These are phyloP conservation scores for Zygosaccharomyces rouxii DNA, from an alignment of 805 yeast species.

Conservation along the genomic window DNA sequence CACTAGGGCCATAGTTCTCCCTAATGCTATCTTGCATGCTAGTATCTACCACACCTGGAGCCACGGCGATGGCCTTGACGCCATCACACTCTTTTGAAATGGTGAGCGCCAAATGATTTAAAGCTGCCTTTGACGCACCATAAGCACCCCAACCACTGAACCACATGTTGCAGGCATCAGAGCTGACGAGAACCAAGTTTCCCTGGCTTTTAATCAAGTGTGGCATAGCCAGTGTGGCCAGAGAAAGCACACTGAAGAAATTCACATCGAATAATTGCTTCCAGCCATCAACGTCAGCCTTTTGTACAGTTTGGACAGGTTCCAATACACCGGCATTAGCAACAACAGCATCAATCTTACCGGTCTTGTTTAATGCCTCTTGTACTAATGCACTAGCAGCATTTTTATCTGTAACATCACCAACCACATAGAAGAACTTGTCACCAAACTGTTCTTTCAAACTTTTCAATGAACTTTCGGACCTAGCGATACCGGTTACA, in stretches of 20 bases:
- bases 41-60: conserved; percentile 95
- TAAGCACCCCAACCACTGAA: conserved; percentile 74
- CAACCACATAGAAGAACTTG: conserved; percentile 49
- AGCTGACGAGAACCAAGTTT: conserved; percentile 70
- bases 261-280: conserved; percentile 65
- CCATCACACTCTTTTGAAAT: conserved; percentile 64
- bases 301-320: conserved; percentile 56
- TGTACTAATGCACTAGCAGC: conserved; percentile 37
- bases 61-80: conserved; percentile 56
- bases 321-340: conserved; percentile 82
- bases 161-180: conserved; percentile 71
- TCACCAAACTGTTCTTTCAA: conserved; percentile 45
- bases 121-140: conserved; percentile 87
- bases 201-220: conserved; percentile 54
- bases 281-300: conserved; percentile 50
- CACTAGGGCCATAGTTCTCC: conserved; percentile 48
- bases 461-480: conserved; percentile 43
- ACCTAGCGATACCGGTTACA: conserved; percentile 62
- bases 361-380: conserved; percentile 47
- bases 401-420: conserved; percentile 53
- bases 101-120: conserved; percentile 68
- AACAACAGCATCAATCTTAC: conserved; percentile 57
- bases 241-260: conserved; percentile 65
- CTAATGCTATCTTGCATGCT: conserved; percentile 82
- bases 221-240: conserved; percentile 55